Evolutionary conservation across 768 basidiomycete genomes (phyloP), one percentile per base, ranked within the genome.

Genomic region (Polyporus arcularius): DNA sequence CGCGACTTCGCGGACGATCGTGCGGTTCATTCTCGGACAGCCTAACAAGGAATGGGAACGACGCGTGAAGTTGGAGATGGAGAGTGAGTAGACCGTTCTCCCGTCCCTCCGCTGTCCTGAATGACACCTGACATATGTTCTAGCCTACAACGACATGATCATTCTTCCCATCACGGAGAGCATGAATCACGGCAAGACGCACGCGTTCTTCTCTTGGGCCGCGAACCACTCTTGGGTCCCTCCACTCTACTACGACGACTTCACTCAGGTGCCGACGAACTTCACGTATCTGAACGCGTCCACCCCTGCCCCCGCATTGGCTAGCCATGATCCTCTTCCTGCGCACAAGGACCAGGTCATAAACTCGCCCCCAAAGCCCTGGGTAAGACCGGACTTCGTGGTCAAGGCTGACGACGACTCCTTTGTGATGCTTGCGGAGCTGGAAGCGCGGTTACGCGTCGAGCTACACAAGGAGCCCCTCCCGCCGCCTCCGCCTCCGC

Each of bases 391-490:
- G 11, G 94, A 97, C 72, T 98, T 87, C 69, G 86, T 98, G 43
- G 85, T 92, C 68, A 98, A 98, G 75, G 91, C 90, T 1, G 96
- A 98, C 72, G 96, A 98, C 68, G 96, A 98, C 73, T 86, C 93
- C 8, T 96, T 98, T 68, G 84, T 98, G 53, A 95, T 97, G 85
- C 82, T 98, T 35, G 92, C 92, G 2, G 96, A 98, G 72, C 80
- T 98, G 16, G 96, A 98, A 74, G 84, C 92, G n/a, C 84, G 93
- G 31, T 76, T 98, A 57, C 82, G 96, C 48, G 75, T 94, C 16
- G 86, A 91, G 61, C 79, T 96, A 41, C 82, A 94, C 48, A 72
- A 61, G 54, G 61, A 48, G 3, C 62, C 65, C 18, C 51, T 63
- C 5, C 62, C 62, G 42, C 57, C 62, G 0, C 62, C 62, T 32